A percentile compares a stretch with the other conserved stretches of the same genome.
Evolutionary conservation across 352 stramenopile genomes (phyloP).

Genomic region (Achlya hypogyna): DNA sequence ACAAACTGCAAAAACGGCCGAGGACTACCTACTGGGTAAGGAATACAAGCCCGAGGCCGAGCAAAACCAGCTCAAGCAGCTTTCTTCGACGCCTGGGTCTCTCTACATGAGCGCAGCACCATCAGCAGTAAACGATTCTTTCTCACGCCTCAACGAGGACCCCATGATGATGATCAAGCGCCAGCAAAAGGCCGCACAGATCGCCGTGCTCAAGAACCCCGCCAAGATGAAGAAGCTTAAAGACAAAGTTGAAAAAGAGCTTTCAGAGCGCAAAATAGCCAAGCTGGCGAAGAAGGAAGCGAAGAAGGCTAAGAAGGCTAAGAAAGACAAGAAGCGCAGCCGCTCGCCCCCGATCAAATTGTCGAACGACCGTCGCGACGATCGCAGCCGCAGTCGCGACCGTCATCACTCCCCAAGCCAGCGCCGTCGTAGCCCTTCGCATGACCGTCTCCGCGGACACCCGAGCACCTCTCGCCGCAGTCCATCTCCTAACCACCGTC

Average conservation of each 20-base stretch:
- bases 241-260: conserved; percentile 59
- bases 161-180: conserved; percentile 93
- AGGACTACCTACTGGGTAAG: conserved; percentile 93
- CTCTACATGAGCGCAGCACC: conserved; percentile 43
- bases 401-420: not conserved
- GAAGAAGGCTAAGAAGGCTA: conserved; percentile 34
- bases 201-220: conserved; percentile 83
- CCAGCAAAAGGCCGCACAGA: conserved; percentile 61
- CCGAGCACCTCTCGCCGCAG: too few species aligned
- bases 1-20: conserved; percentile 41
- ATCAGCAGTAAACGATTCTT: conserved; percentile 80
- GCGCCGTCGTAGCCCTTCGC: not conserved
- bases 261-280: conserved; percentile 64
- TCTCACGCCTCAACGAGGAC: conserved; percentile 91
- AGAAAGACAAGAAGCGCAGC: conserved; percentile 28
- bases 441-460: too few species aligned
- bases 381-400: too few species aligned
- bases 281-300: conserved; percentile 56
- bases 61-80: conserved; percentile 40
- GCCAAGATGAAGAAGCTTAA: conserved; percentile 87
- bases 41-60: conserved; percentile 51
- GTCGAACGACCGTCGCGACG: too few species aligned
- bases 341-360: not conserved
- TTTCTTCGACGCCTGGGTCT: conserved; percentile 52
- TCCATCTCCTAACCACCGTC: too few species aligned